Conservation (phyloP, 805 yeast genomes). For the Cyberlindnera mississippiensis region DNA sequence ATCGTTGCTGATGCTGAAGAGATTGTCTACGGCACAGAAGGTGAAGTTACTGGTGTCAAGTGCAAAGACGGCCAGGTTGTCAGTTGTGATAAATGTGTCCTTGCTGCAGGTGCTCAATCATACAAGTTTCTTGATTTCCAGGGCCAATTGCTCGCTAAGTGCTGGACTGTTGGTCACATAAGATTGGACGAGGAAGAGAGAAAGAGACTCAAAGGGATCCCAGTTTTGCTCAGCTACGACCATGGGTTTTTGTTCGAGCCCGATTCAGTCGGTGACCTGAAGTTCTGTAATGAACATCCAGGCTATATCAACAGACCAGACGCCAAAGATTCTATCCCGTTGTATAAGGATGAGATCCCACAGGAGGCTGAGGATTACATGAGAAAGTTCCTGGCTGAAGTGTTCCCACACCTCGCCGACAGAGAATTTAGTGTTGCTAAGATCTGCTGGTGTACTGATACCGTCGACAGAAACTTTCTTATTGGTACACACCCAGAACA, state of each 20-base stretch:
- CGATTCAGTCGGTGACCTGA: slow-evolving; percentile 32
- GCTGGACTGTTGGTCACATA: slow-evolving; percentile 41
- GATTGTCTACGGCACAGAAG: slow-evolving; percentile 23
- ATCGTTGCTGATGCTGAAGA: slow-evolving; percentile 15
- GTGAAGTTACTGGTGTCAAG: slow-evolving; percentile 28
- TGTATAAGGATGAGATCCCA: slow-evolving; percentile 30
- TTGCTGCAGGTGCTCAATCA: slow-evolving; percentile 39
- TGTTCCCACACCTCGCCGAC: slow-evolving; percentile 30
- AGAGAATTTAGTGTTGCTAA: slow-evolving; percentile 30
- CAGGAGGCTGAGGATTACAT: slow-evolving; percentile 31
- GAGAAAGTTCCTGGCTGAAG: slow-evolving; percentile 31
- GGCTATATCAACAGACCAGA: slow-evolving; percentile 31
- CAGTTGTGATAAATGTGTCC: slow-evolving; percentile 28
- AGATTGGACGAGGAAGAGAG: slow-evolving; percentile 34
- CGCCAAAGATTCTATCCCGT: slow-evolving; percentile 27
- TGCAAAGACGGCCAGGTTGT: slow-evolving; percentile 27
- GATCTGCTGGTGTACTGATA: slow-evolving; percentile 37
- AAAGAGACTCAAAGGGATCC: slow-evolving; percentile 28
- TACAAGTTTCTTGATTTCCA: slow-evolving; percentile 32
- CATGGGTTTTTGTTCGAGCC: slow-evolving; percentile 42
- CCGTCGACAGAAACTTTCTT: slow-evolving; percentile 32
- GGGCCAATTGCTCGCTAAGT: slow-evolving; percentile 35
- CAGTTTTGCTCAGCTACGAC: slow-evolving; percentile 36
- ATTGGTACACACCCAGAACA: slow-evolving; percentile 31
- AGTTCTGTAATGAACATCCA: slow-evolving; percentile 39